Conservation (phyloP, 805 yeast genomes). For the Candida broadrunensis region DNA sequence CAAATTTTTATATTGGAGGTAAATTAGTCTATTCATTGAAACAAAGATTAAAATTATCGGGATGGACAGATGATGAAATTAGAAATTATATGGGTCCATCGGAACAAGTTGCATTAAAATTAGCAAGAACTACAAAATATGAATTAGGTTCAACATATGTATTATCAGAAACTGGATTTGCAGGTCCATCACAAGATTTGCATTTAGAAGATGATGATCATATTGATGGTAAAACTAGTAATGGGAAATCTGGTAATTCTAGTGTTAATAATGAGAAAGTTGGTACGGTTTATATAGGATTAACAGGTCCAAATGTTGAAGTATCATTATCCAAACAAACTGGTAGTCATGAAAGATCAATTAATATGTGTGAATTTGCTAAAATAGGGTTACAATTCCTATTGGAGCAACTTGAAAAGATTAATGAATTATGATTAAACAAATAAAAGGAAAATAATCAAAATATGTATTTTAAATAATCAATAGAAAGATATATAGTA, state of each 20-base stretch:
- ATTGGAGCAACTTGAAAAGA: slow-evolving; percentile 42
- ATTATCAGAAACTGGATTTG: slow-evolving; percentile 83
- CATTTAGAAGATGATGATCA: slow-evolving; percentile 29
- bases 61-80: slow-evolving; percentile 75
- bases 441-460: not conserved
- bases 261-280: slow-evolving; percentile 26
- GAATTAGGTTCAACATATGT: slow-evolving; percentile 84
- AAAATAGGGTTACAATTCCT: slow-evolving; percentile 59
- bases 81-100: slow-evolving; percentile 77
- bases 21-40: slow-evolving; percentile 74
- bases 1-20: slow-evolving; percentile 80
- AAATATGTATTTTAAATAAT: too few species aligned
- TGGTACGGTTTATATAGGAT: slow-evolving; percentile 72
- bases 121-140: slow-evolving; percentile 75
- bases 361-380: slow-evolving; percentile 78
- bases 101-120: slow-evolving; percentile 66
- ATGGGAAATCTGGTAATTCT: slow-evolving; percentile 3
- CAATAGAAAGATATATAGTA: too few species aligned
- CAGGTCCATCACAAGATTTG: slow-evolving; percentile 62
- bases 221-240: slow-evolving; percentile 9
- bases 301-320: slow-evolving; percentile 63
- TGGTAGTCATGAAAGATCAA: slow-evolving; percentile 48
- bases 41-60: slow-evolving; percentile 70
- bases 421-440: not conserved
- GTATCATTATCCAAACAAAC: slow-evolving; percentile 46